Percentiles rank a stretch among this genome's conserved stretches.
phyloP scores from a whole-genome alignment of 2,329 filamentous ascomycete species.

The Colletotrichum nymphaeae region DNA sequence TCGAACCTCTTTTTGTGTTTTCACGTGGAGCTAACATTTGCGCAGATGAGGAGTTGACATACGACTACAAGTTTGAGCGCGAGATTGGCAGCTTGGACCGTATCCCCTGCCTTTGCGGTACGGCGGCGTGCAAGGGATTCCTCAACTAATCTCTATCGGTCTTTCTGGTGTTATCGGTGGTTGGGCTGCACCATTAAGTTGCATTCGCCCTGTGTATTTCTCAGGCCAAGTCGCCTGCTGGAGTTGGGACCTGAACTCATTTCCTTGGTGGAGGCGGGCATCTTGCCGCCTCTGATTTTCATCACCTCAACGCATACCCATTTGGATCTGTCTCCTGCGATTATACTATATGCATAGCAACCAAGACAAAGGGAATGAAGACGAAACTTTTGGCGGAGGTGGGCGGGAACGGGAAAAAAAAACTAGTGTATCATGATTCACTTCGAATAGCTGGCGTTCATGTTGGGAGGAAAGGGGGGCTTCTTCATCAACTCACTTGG shows the following conservation, averaged over 20 bases:
- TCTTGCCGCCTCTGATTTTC: slow-evolving; percentile 25
- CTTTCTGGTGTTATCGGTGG: slow-evolving; percentile 32
- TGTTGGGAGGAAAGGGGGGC: slow-evolving; percentile 12
- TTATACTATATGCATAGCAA: slow-evolving; percentile 35
- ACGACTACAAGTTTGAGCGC: slow-evolving; percentile 99
- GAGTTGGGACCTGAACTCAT: slow-evolving; percentile 29
- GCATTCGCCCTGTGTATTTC: slow-evolving; percentile 23
- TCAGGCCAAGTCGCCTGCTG: slow-evolving; percentile 17
- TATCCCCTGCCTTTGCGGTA: slow-evolving; percentile 97
- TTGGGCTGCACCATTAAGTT: slow-evolving; percentile 2
- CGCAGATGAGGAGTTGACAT: slow-evolving; percentile 96
- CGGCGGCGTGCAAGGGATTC: slow-evolving; percentile 96
- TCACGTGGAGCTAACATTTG: slow-evolving; percentile 39
- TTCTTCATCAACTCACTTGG: not conserved
- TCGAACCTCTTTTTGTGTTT: not conserved
- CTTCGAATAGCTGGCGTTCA: slow-evolving; percentile 28
- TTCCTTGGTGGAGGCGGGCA: slow-evolving; percentile 7
- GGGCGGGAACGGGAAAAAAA: slow-evolving; percentile 6
- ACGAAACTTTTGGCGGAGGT: slow-evolving; percentile 18
- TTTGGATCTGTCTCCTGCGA: slow-evolving; percentile 35
- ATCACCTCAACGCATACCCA: slow-evolving; percentile 35
- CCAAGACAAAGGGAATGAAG: slow-evolving; percentile 22
- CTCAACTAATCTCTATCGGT: slow-evolving; percentile 75
- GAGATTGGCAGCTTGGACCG: slow-evolving; percentile 95
- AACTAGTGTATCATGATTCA: slow-evolving; percentile 30